These are phyloP conservation scores for Penicillium sp. DNA, from an alignment of 2,329 filamentous ascomycete genomes.

Conservation along the genomic window DNA sequence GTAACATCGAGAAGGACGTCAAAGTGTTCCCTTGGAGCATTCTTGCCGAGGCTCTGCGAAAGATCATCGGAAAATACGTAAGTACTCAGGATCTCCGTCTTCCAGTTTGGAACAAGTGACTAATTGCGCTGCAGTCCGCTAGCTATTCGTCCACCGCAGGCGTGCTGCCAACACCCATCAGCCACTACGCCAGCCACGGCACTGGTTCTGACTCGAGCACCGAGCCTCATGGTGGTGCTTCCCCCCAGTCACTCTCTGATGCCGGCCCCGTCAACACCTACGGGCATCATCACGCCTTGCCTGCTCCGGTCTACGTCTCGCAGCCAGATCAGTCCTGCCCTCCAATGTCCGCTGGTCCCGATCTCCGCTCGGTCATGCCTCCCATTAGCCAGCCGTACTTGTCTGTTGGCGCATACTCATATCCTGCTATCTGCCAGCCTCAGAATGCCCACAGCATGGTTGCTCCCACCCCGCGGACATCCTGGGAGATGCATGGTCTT, in stretches of 20 bases:
- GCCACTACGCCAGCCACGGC: constrained; percentile 45
- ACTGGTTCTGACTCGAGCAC: constrained; percentile 50
- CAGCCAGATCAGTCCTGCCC: constrained; percentile 35
- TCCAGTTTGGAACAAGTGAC: not conserved
- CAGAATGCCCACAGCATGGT: constrained; percentile 31
- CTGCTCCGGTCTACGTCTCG: constrained; percentile 49
- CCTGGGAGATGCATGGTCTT: constrained; percentile 44
- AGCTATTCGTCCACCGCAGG: constrained; percentile 68
- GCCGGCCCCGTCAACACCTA: constrained; percentile 49
- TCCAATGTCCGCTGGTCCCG: constrained; percentile 36
- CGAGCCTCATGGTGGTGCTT: constrained; percentile 51
- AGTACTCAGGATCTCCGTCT: constrained; percentile 37
- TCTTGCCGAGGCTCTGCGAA: constrained; percentile 82
- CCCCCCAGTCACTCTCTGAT: constrained; percentile 52
- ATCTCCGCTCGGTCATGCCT: constrained; percentile 42
- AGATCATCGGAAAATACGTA: constrained; percentile 97
- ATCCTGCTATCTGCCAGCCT: constrained; percentile 36
- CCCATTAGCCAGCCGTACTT: constrained; percentile 35
- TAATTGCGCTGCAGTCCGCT: constrained; percentile 56
- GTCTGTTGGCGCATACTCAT: constrained; percentile 35
- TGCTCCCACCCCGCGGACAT: constrained; percentile 35
- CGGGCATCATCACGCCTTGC: constrained; percentile 40
- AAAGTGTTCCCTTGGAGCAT: constrained; percentile 99
- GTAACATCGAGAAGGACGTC: constrained; percentile 98
- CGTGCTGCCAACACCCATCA: constrained; percentile 43